Evolutionary conservation across 2,329 filamentous ascomycete genomes (phyloP), one percentile per base, ranked within the genome.

Genomic region (Neofusicoccum cordaticola): DNA sequence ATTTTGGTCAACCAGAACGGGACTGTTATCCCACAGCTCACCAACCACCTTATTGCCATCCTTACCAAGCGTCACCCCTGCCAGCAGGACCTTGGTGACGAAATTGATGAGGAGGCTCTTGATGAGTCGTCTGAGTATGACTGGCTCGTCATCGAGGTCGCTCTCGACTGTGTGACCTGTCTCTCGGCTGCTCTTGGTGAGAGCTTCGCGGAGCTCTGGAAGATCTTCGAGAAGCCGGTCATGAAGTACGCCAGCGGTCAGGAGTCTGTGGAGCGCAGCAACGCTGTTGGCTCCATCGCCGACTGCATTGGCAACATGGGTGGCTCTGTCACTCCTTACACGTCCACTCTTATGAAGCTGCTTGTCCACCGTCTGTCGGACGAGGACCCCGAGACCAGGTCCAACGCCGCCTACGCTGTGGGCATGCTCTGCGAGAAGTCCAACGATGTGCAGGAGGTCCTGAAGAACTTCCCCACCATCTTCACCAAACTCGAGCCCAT

Each of bases 61-160:
- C 90, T 98, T 73, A 94, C 90, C 68, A 93, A 94, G 79, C 89
- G 91, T 67, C 95, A 99, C 80, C 89, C 91, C 64, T 97, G 92
- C 82, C 95, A 99, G 80, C 87, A 94, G 73, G 94, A 97, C 74
- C 86, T 96, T 22, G 91, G 90, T 64, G 93, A 94, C 70, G 86
- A 90, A 67, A 85, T 87, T 64, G 88, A 88, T n/a, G 82, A 88
- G 9, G 87, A 90, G 64, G 82, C 82, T 62, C 76, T 83, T 12
- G 83, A 87, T 57, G 94, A 93, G 75, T 90, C 90, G 35, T 96
- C 94, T 2, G 95, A 99, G 81, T 97, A 96, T 73, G 95, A 98
- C 82, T 98, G 95, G 95, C 86, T 97, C 17, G 90, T 97, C 60
- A 90, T 98, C 63, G 95, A 99, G 81, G 97, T 93, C 9, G 93